Conservation (phyloP, 768 basidiomycete species). For the Amylocystis lapponica region DNA sequence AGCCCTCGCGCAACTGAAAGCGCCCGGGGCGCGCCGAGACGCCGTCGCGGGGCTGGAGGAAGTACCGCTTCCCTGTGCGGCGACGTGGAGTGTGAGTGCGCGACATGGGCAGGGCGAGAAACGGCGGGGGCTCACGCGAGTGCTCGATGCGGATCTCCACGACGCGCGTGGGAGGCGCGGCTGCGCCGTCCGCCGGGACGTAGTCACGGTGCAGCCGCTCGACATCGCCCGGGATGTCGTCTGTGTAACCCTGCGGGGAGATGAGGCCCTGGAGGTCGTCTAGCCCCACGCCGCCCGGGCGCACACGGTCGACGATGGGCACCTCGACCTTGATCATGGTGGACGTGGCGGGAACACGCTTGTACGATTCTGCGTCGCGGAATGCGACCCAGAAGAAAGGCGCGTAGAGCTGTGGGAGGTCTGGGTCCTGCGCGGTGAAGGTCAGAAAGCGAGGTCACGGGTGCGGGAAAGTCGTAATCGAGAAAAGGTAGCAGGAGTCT, state of each 20-base stretch:
- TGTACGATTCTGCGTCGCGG: slow-evolving; percentile 22
- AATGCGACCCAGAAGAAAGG: slow-evolving; percentile 40
- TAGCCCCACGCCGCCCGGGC: slow-evolving; percentile 29
- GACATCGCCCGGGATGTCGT: background rate
- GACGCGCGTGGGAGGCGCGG: background rate
- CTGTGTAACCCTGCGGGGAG: slow-evolving; percentile 7
- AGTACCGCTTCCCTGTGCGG: background rate
- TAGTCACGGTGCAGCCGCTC: background rate
- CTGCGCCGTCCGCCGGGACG: background rate
- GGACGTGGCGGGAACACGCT: slow-evolving; percentile 27
- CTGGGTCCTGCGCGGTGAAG: slow-evolving; percentile 5
- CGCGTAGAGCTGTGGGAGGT: slow-evolving; percentile 30
- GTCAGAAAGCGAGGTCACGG: too few species aligned
- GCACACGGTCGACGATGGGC: slow-evolving; percentile 14
- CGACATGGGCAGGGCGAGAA: background rate
- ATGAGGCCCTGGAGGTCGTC: slow-evolving; percentile 27
- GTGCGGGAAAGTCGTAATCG: too few species aligned
- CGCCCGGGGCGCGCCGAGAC: background rate
- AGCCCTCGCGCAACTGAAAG: slow-evolving; percentile 5
- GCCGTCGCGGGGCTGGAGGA: background rate
- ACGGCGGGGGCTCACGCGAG: slow-evolving; percentile 5
- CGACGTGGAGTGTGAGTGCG: too few species aligned
- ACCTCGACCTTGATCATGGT: slow-evolving; percentile 26
- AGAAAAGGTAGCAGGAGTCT: too few species aligned
- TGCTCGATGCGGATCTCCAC: slow-evolving; percentile 13